phyloP scores from a whole-genome alignment of 306 rosid genomes.

The Casuarina equisetifolia region DNA sequence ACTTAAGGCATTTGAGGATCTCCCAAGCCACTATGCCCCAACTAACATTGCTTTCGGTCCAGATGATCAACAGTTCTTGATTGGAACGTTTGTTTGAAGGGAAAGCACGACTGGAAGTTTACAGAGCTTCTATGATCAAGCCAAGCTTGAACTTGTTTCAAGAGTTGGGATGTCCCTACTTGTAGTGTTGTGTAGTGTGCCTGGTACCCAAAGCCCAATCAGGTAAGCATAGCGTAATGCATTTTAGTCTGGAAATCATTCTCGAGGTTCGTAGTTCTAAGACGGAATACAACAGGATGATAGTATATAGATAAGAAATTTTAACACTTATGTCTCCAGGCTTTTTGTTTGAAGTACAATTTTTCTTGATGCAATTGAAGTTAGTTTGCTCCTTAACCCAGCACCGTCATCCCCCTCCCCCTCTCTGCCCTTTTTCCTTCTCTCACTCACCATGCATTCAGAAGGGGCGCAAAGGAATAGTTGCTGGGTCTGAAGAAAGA shows the following conservation, averaged over 20 bases:
- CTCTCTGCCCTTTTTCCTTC: neutral
- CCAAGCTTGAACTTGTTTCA: conserved; percentile 81
- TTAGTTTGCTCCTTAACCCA: neutral
- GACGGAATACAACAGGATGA: conserved; percentile 13
- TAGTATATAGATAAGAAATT: conserved; percentile 12
- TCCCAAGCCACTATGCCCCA: conserved; percentile 86
- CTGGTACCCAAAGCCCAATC: conserved; percentile 95
- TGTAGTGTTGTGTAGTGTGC: conserved; percentile 84
- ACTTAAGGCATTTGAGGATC: conserved; percentile 73
- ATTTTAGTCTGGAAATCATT: conserved; percentile 15
- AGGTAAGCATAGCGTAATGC: conserved; percentile 48
- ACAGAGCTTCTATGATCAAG: conserved; percentile 75
- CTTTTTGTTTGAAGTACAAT: neutral
- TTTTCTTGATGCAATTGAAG: neutral
- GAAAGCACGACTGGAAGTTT: conserved; percentile 80
- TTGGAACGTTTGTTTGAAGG: conserved; percentile 88
- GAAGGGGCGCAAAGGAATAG: neutral
- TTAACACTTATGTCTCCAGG: neutral
- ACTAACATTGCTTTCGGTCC: conserved; percentile 86
- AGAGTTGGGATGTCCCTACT: conserved; percentile 85
- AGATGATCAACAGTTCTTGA: conserved; percentile 81
- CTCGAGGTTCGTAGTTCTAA: conserved; percentile 5
- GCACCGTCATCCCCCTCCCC: no score
- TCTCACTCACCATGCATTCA: neutral
- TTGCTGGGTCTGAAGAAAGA: neutral